Conservation (phyloP, 2,329 filamentous ascomycete species). For the Lecanosticta acicola region DNA sequence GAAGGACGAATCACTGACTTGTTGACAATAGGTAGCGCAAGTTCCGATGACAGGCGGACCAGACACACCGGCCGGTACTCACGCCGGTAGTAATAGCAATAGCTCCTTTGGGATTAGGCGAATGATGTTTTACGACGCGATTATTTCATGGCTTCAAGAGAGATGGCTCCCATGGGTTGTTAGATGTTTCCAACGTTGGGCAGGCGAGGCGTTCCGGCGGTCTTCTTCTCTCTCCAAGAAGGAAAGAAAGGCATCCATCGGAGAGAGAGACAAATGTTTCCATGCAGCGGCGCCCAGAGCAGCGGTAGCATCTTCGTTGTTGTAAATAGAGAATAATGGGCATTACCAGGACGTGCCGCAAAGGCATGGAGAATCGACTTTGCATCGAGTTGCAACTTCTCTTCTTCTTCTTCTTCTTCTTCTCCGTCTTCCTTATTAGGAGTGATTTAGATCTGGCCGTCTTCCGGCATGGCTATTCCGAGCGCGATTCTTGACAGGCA, state of each 20-base stretch:
- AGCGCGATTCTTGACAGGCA: conserved; percentile 16
- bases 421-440: conserved; percentile 7
- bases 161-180: background rate
- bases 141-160: background rate
- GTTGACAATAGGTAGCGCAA: conserved; percentile 18
- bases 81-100: conserved; percentile 12
- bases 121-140: background rate
- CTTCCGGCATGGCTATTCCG: conserved; percentile 13
- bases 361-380: background rate
- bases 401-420: background rate
- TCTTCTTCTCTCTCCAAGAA: background rate
- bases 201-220: conserved; percentile 5
- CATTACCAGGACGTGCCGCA: background rate
- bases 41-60: conserved; percentile 22
- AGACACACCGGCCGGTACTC: conserved; percentile 14
- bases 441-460: conserved; percentile 13
- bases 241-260: background rate
- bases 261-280: background rate
- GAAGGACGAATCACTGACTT: conserved; percentile 11
- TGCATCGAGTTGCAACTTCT: background rate
- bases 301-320: background rate
- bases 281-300: no score
- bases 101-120: conserved; percentile 4
- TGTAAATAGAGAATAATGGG: conserved; percentile 6
- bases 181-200: conserved; percentile 1